phyloP scores from a whole-genome alignment of 2,329 filamentous ascomycete species.

The Penicillium carneum region DNA sequence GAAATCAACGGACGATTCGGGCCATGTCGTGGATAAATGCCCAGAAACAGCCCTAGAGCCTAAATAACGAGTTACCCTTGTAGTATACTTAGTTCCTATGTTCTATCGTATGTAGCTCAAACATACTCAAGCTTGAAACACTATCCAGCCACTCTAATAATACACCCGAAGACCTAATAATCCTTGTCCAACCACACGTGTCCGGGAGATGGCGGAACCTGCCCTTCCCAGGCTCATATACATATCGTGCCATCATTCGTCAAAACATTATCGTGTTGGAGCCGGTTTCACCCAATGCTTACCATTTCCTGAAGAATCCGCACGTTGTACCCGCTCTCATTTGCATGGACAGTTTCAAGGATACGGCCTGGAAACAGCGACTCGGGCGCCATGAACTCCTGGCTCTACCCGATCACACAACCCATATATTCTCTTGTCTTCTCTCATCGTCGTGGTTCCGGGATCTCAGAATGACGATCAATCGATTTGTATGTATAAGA shows the following conservation, averaged over 20 bases:
- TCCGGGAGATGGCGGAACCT: slow-evolving; percentile 60
- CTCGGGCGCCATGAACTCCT: slow-evolving; percentile 19
- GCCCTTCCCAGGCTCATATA: slow-evolving; percentile 56
- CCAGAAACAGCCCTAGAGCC: background rate
- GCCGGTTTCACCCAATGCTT: slow-evolving; percentile 63
- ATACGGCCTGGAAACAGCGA: too few relatives aligned
- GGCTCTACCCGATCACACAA: slow-evolving; percentile 49
- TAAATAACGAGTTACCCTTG: background rate
- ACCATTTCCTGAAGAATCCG: slow-evolving; percentile 63
- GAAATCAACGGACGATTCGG: background rate
- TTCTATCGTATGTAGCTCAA: background rate
- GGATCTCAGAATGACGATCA: slow-evolving; percentile 49
- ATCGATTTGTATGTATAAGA: too few relatives aligned
- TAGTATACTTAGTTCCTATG: background rate
- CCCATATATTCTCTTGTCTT: slow-evolving; percentile 48
- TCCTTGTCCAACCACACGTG: slow-evolving; percentile 34
- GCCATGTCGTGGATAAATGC: background rate
- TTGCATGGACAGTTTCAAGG: slow-evolving; percentile 29
- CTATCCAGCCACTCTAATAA: background rate
- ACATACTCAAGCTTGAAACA: background rate
- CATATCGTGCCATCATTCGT: slow-evolving; percentile 54
- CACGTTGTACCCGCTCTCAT: slow-evolving; percentile 58
- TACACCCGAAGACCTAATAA: background rate
- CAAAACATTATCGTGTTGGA: slow-evolving; percentile 59
- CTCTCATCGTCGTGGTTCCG: slow-evolving; percentile 65